Evolutionary conservation across 2,329 filamentous ascomycete species (phyloP), one percentile per base, ranked within the genome.

Genomic region (Venturia carpophila): DNA sequence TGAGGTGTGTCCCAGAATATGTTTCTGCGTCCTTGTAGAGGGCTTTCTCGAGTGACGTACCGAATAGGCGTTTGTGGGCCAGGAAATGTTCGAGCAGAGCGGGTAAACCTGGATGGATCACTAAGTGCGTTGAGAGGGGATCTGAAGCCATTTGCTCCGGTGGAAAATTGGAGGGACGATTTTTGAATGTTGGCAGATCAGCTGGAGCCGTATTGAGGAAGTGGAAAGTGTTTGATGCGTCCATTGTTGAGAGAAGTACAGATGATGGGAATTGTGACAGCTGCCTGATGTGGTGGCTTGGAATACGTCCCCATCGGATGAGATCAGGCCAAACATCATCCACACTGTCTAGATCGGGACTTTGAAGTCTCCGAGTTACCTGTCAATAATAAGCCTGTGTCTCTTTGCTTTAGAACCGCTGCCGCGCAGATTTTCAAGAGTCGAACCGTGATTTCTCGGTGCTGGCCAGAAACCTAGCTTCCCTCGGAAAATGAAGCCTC

Each of bases 61-160:
- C 72, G 39, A 71, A 65, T 15, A 42, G 24, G 37, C 68, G 70
- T 66, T 74, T 74, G 67, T 73, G 68, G 3, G 45, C 41, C n/a
- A 75, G 69, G 60, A 74, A 74, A 11, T 62, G 37, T 19, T 64
- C 47, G 27, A 71, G 68, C 4, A 75, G 69, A 3, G 42, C 60
- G 5, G 71, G 69, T 37, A 71, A 71, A 30, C 70, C 66, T 24
- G 69, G 65, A 43, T 74, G 73, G 1, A 75, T 67, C 47, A 74
- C 60, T 19, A 74, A 71, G 7, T 67, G 67, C 0, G 73, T 74
- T 24, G 63, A 62, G 24, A 64, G 49, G 5, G 72, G 70, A 62
- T 73, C 71, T 15, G 47, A 39, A 11, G 41, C 62, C 55, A 73
- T 68, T 34, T 62, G 65, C 17, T 21, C 21, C 11, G 65, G 45